Evolutionary conservation across 768 basidiomycete species (phyloP), one percentile per base, ranked within the genome.

Genomic region (Lentinula lateritia): DNA sequence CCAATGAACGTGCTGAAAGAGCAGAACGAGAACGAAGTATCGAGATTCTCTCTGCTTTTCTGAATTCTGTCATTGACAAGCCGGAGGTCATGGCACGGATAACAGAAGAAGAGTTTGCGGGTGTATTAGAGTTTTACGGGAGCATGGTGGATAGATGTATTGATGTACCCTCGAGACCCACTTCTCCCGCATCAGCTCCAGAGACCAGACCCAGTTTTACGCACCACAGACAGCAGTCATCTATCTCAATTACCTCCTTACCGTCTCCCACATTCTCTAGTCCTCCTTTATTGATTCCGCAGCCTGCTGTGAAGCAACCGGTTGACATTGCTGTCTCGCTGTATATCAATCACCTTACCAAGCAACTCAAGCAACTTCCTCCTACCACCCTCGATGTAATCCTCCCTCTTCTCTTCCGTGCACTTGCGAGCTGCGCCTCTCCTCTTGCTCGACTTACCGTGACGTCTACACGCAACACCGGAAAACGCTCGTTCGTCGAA

Each of bases 361-460:
- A 43, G 35, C 63, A 62, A 50, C 16, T 58, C 38, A 64, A 61
- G 38, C 48, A 58, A 16, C 53, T 55, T 3, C 53, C 61, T 39
- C 39, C 39, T 20, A 34, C 48, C 2, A n/a, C 36, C 39, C 52
- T 61, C 52, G 52, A 61, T 46, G 64, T 73, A 39, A 84, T 92
- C 57, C 75, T 92, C n/a, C 87, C 88, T 0, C 76, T 88, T 38
- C 81, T 93, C n/a, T 89, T 91, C 67, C 85, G 88, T 16, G 82
- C 81, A 20, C 78, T 89, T 23, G 83, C 87, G 0, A 85, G 83
- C 66, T 88, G 83, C 67, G 76, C 84, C 3, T 80, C 84, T 2
- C 84, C 89, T 1, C 80, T 93, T 15, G 88, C 90, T 43, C 83
- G 87, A 7, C 73, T 93, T 9, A 83, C 87, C 5, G 75, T 90